Evolutionary conservation across 164 flowering plant genomes (phyloP), one percentile per base, ranked within the genome.

Genomic region (Pachysandra terminalis): DNA sequence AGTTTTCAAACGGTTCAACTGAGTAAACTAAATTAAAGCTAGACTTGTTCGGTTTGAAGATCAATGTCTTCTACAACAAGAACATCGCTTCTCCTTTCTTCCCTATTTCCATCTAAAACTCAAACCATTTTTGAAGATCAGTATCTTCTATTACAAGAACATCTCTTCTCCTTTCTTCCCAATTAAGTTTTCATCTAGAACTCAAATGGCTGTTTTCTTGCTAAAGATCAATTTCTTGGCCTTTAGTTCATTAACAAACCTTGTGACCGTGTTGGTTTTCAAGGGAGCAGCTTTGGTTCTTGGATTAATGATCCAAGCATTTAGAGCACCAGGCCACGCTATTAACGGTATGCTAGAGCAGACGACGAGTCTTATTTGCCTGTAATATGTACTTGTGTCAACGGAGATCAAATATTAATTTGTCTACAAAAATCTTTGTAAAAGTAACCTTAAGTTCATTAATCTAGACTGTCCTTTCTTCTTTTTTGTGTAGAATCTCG

Each of bases 251-350:
- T 9, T 70, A 3, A 26, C 59, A 3, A 66, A 68, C 41, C 16
- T 81, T 0, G 1, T 81, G 1, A 64, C 81, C 1, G 67, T 76
- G 5, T 0, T 79, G 1, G 35, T 85, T 69, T 75, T 85, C 69
- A 62, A 65, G 9, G 37, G 51, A 0, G 12, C 65, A 1, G 83
- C 83, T 21, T 22, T 55, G 28, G 21, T 75, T 15, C 27, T 85
- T 0, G 82, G 81, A 27, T 13, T 76, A 9, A 1, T 75, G 13
- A 73, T 88, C 70, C 78, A 85, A 5, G 81, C 59, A 0, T 62
- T 78, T 65, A 81, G 64, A 65, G 57, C 72, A 0, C 86, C 87
- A 0, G 85, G 85, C 3, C 73, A 66, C 32, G 82, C 75, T 62
- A 13, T 67, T 4, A 73, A 78, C 2, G 58, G 69, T 0, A 61